Evolutionary conservation across 2,329 filamentous ascomycete genomes (phyloP).

Genomic region (Ophiognomonia clavigignenti-juglandacearum): DNA sequence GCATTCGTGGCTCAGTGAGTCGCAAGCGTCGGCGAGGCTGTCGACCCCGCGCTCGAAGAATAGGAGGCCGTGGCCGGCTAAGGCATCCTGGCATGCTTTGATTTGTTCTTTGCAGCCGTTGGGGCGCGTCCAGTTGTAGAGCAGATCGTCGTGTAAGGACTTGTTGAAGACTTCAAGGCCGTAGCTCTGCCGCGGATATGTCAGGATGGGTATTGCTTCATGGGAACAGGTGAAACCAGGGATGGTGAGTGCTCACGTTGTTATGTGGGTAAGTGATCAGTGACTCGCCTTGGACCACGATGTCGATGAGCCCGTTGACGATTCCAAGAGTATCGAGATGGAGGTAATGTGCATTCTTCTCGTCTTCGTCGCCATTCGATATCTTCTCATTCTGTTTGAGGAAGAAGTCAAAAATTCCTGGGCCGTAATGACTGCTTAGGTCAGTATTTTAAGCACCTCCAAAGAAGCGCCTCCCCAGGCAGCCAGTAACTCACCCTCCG

Average conservation of each 20-base stretch:
- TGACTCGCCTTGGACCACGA: slow-evolving; percentile 38
- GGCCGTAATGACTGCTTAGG: slow-evolving; percentile 30
- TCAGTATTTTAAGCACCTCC: background rate
- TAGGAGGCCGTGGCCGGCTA: background rate
- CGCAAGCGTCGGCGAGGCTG: slow-evolving; percentile 44
- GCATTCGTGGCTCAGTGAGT: slow-evolving; percentile 27
- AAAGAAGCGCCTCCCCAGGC: background rate
- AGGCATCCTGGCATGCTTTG: slow-evolving; percentile 39
- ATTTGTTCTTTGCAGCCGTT: slow-evolving; percentile 52
- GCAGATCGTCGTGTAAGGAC: slow-evolving; percentile 37
- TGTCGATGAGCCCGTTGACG: slow-evolving; percentile 52
- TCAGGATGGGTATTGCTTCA: background rate
- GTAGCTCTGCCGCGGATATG: slow-evolving; percentile 28
- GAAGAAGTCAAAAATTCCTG: slow-evolving; percentile 34
- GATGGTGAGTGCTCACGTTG: slow-evolving; percentile 33
- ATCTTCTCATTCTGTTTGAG: slow-evolving; percentile 39
- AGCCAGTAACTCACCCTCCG: slow-evolving; percentile 3
- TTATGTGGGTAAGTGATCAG: slow-evolving; percentile 50
- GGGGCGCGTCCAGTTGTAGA: slow-evolving; percentile 36
- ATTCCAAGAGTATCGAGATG: slow-evolving; percentile 47
- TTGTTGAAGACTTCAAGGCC: slow-evolving; percentile 46
- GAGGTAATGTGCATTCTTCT: slow-evolving; percentile 16
- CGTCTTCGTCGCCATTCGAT: slow-evolving; percentile 14
- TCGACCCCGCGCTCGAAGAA: slow-evolving; percentile 29
- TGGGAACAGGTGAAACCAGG: background rate